Conservation (phyloP, 108 stramenopile species). For the Aureococcus anophagefferens region DNA sequence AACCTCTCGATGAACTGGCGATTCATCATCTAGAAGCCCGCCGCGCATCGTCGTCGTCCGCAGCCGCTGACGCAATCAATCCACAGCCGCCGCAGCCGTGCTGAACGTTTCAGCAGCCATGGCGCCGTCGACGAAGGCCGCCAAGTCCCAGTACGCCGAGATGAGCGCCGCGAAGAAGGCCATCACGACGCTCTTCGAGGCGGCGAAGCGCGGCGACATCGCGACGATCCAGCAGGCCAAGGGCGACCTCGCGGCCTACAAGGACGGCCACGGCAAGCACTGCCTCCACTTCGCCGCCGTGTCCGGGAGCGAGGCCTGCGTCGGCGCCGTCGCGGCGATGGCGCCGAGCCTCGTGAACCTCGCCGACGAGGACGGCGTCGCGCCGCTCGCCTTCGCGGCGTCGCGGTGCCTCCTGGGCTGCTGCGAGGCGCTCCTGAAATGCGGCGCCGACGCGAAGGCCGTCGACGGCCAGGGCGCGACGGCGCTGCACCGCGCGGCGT, state of each 20-base stretch:
- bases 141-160: not conserved
- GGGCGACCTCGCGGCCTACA: not conserved
- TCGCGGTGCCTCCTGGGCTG: too few species aligned
- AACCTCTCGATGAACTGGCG: too few species aligned
- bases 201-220: not conserved
- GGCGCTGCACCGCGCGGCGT: not conserved
- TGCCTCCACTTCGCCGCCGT: not conserved
- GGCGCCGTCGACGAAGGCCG: too few species aligned
- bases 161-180: not conserved
- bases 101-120: too few species aligned
- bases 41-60: too few species aligned
- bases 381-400: not conserved
- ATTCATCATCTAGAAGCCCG: too few species aligned
- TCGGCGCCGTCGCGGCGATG: not conserved
- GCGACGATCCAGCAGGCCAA: not conserved
- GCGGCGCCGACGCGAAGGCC: not conserved
- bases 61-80: too few species aligned
- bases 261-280: not conserved
- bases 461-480: not conserved
- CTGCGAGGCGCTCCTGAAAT: too few species aligned
- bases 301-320: not conserved
- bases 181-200: not conserved
- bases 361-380: not conserved
- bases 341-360: not conserved
- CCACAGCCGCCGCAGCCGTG: too few species aligned